Conservation (phyloP, 2,329 filamentous ascomycete genomes). For the Monosporascus ibericus region DNA sequence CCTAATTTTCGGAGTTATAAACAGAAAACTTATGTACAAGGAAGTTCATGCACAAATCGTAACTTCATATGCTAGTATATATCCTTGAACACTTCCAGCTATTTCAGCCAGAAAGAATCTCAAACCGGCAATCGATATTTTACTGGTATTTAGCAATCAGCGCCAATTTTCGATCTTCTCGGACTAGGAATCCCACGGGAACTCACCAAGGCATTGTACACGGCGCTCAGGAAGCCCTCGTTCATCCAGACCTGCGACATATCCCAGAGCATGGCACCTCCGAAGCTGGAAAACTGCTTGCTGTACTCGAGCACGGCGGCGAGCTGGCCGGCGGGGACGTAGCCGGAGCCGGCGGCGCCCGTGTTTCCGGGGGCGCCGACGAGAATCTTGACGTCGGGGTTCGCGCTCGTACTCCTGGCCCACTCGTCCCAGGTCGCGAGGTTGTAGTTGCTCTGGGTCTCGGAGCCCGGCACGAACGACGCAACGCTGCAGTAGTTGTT, state of each 20-base stretch:
- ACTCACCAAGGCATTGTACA: slow-evolving; percentile 30
- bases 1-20: no score
- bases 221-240: slow-evolving; percentile 44
- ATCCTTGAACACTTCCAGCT: neutral
- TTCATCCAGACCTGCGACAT: slow-evolving; percentile 56
- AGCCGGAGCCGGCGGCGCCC: slow-evolving; percentile 51
- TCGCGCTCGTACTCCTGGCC: slow-evolving; percentile 52
- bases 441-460: slow-evolving; percentile 51
- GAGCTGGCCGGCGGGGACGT: slow-evolving; percentile 46
- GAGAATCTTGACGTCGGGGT: slow-evolving; percentile 55
- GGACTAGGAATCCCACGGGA: neutral
- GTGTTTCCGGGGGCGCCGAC: slow-evolving; percentile 53
- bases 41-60: neutral
- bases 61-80: neutral
- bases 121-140: neutral
- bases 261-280: slow-evolving; percentile 67
- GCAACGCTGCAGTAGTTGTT: slow-evolving; percentile 61
- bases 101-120: no score
- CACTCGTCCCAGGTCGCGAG: slow-evolving; percentile 60
- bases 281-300: slow-evolving; percentile 53
- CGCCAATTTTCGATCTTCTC: neutral
- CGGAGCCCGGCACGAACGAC: slow-evolving; percentile 39
- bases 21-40: neutral
- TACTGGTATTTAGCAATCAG: neutral
- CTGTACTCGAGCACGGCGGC: slow-evolving; percentile 44